Evolutionary conservation across 169 alveolate genomes (phyloP).

Genomic region (Sarcocystis neurona): DNA sequence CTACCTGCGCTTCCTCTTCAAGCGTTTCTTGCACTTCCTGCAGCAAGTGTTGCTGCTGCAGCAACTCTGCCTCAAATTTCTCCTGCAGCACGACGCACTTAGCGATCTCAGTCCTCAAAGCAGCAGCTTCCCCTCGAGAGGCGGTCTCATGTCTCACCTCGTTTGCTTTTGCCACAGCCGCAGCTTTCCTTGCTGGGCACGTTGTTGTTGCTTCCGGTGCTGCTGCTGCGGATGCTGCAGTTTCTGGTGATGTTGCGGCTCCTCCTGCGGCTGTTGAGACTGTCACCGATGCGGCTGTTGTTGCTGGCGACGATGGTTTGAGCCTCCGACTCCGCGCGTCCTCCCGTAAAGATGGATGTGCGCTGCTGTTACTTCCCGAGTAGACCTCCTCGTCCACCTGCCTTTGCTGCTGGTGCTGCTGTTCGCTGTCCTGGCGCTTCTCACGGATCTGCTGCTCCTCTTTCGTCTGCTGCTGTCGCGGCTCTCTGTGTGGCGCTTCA

Average conservation of each 20-base stretch:
- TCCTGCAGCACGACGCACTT: too few species aligned
- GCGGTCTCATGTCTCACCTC: too few species aligned
- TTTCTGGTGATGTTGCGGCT: not conserved
- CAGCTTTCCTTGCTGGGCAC: too few species aligned
- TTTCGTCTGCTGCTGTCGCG: too few species aligned
- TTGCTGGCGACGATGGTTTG: not conserved
- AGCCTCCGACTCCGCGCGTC: not conserved
- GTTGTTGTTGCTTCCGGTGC: too few species aligned
- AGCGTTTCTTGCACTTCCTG: not conserved
- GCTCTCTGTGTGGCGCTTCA: not conserved
- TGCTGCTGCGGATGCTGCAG: not conserved
- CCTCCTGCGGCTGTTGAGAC: not conserved
- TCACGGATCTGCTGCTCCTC: not conserved
- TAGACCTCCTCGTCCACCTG: not conserved
- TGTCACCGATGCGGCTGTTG: not conserved
- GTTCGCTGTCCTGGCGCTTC: not conserved
- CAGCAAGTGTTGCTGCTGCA: not conserved
- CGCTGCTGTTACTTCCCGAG: too few species aligned
- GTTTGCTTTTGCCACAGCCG: too few species aligned
- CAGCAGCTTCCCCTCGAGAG: too few species aligned
- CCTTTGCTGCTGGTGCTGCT: not conserved
- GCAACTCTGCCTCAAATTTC: too few species aligned
- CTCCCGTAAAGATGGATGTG: too few species aligned
- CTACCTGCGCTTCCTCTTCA: not conserved
- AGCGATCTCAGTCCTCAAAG: too few species aligned